Conservation (phyloP, 2,329 filamentous ascomycete species). For the Colletotrichum sp. region DNA sequence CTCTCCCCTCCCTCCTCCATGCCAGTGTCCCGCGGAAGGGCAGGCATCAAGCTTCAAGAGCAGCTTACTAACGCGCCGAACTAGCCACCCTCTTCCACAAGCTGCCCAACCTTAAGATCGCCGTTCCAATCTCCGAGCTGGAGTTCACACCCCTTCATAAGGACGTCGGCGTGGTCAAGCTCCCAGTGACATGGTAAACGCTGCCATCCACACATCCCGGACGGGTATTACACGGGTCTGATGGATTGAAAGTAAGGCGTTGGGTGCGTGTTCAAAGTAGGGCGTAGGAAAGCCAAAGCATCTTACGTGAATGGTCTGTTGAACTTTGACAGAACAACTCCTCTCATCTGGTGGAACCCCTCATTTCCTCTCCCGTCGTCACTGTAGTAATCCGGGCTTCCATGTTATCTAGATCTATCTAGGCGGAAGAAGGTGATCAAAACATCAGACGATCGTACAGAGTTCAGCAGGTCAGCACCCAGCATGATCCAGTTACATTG, state of each 20-base stretch:
- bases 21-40: neutral
- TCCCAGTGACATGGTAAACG: constrained; percentile 37
- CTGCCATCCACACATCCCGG: too few species aligned
- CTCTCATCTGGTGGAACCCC: neutral
- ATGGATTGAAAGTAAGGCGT: neutral
- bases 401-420: neutral
- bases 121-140: constrained; percentile 40
- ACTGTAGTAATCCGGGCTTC: neutral
- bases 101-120: constrained; percentile 42
- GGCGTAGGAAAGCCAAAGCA: neutral
- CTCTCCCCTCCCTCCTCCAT: neutral
- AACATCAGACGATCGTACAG: neutral
- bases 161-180: constrained; percentile 44
- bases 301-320: neutral
- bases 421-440: neutral
- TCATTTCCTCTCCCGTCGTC: neutral
- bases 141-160: constrained; percentile 39
- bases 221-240: neutral
- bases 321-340: neutral
- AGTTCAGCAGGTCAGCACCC: neutral
- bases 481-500: neutral
- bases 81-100: constrained; percentile 36
- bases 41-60: neutral
- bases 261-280: neutral
- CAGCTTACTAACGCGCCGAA: neutral